phyloP scores from a whole-genome alignment of 2,329 filamentous ascomycete genomes.

The Venturiaceae sp. region DNA sequence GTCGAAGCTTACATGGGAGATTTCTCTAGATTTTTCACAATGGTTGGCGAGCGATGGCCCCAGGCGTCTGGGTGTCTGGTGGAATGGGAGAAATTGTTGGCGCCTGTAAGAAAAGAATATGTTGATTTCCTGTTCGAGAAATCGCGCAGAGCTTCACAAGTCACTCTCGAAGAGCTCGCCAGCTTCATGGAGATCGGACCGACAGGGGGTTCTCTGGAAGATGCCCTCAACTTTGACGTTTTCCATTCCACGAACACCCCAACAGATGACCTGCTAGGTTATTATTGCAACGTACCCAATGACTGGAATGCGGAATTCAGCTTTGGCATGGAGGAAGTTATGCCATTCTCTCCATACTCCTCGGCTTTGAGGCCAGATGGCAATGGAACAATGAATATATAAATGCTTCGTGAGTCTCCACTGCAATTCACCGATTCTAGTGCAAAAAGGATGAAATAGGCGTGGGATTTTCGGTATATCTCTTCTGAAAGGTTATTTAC shows the following conservation, averaged over 20 bases:
- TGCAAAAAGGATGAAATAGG: no score
- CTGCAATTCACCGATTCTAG: not conserved
- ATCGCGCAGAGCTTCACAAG: constrained; percentile 13
- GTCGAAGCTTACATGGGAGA: constrained; percentile 21
- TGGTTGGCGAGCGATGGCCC: constrained; percentile 25
- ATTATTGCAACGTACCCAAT: constrained; percentile 16
- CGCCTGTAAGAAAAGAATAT: constrained; percentile 23
- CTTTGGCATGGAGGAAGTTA: constrained; percentile 15
- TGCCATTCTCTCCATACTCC: not conserved
- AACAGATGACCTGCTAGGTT: constrained; percentile 9
- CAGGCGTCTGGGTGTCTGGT: constrained; percentile 22
- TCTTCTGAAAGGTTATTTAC: no score
- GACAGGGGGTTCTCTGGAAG: constrained; percentile 14
- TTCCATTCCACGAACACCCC: constrained; percentile 20
- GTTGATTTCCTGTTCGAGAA: constrained; percentile 21
- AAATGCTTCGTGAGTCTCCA: not conserved
- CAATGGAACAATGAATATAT: not conserved
- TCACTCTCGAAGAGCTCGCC: constrained; percentile 7
- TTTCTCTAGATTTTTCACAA: constrained; percentile 22
- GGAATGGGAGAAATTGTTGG: constrained; percentile 22
- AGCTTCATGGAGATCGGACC: constrained; percentile 12
- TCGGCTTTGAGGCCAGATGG: not conserved
- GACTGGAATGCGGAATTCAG: constrained; percentile 18
- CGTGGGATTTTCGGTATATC: no score
- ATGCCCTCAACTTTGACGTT: constrained; percentile 19